phyloP scores from a whole-genome alignment of 306 rosid genomes.

The Phaseolus lunatus region DNA sequence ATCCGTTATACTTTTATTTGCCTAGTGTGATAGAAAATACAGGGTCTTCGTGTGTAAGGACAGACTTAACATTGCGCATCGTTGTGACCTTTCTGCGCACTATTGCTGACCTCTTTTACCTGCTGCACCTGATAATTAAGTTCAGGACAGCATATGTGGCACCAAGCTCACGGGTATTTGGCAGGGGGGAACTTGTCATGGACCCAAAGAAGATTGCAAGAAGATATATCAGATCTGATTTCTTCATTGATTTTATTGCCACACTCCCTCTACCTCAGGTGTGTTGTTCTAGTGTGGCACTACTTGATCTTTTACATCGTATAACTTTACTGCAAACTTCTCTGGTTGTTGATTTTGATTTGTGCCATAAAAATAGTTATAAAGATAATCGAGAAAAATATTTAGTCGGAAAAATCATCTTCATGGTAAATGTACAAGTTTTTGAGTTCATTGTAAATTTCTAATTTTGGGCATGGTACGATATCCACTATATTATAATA shows the following conservation, averaged over 20 bases:
- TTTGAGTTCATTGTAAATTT: neutral
- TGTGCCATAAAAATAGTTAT: neutral
- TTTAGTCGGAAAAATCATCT: neutral
- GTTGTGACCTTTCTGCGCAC: slow-evolving; percentile 87
- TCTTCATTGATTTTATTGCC: slow-evolving; percentile 93
- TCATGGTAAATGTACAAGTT: neutral
- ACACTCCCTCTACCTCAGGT: slow-evolving; percentile 98
- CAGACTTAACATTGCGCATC: slow-evolving; percentile 74
- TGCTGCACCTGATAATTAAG: slow-evolving; percentile 86
- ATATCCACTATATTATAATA: slow-evolving; percentile 4
- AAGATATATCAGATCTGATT: slow-evolving; percentile 86
- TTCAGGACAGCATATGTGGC: slow-evolving; percentile 95
- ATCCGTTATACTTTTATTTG: slow-evolving; percentile 86
- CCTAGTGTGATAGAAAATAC: slow-evolving; percentile 60
- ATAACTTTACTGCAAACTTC: slow-evolving; percentile 24
- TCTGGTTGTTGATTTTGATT: slow-evolving; percentile 28
- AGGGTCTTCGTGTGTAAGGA: slow-evolving; percentile 67
- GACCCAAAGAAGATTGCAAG: slow-evolving; percentile 87
- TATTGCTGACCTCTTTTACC: slow-evolving; percentile 82
- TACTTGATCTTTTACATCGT: neutral
- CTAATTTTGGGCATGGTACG: slow-evolving; percentile 19
- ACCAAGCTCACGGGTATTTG: slow-evolving; percentile 93
- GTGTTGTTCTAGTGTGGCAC: slow-evolving; percentile 23
- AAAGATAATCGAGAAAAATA: slow-evolving; percentile 16
- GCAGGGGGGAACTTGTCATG: slow-evolving; percentile 98